These are phyloP conservation scores for Phylloporus sp. DNA, from an alignment of 768 basidiomycete species.

Conservation along the genomic window DNA sequence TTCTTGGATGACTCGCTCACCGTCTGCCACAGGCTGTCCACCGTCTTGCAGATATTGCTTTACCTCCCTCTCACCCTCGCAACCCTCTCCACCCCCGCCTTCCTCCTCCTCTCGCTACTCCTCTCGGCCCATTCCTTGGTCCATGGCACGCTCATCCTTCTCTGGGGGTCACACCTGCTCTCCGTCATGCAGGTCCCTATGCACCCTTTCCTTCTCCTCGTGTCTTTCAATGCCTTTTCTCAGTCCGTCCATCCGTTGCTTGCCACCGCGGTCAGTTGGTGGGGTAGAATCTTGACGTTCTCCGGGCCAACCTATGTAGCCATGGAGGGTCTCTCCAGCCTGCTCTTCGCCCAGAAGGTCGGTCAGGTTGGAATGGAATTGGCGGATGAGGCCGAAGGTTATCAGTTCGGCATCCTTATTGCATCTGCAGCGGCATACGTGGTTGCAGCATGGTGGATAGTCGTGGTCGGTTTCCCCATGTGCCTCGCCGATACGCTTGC, in stretches of 20 bases:
- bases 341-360: conserved; percentile 76
- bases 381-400: conserved; percentile 65
- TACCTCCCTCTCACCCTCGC: conserved; percentile 82
- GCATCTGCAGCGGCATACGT: conserved; percentile 77
- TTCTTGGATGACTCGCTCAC: background rate
- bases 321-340: conserved; percentile 79
- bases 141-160: conserved; percentile 70
- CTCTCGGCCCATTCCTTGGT: conserved; percentile 72
- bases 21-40: conserved; percentile 51
- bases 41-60: conserved; percentile 73
- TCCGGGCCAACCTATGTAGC: conserved; percentile 75
- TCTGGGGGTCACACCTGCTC: conserved; percentile 67
- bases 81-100: conserved; percentile 74
- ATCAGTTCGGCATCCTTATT: conserved; percentile 74
- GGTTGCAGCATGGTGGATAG: conserved; percentile 81
- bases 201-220: conserved; percentile 80
- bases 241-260: conserved; percentile 56
- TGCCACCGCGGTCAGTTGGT: conserved; percentile 54
- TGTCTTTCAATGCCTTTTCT: conserved; percentile 82
- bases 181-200: conserved; percentile 80
- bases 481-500: conserved; percentile 1
- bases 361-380: conserved; percentile 73
- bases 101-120: conserved; percentile 75
- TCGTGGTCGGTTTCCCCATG: conserved; percentile 49
- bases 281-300: conserved; percentile 66